phyloP scores from a whole-genome alignment of 2,329 filamentous ascomycete species.

The Dactylellina haptotyla region DNA sequence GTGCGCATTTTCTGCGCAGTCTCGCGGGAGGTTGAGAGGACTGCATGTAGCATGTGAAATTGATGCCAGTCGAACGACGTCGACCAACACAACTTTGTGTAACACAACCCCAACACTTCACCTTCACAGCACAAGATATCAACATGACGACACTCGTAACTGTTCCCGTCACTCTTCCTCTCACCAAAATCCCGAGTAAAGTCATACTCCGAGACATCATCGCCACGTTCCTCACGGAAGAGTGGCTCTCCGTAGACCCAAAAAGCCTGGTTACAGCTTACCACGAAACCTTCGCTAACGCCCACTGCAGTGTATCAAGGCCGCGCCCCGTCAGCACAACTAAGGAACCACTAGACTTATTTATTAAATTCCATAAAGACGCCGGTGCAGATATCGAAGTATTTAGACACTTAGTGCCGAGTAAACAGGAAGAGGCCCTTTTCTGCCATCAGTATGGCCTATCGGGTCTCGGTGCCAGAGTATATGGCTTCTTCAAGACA shows the following conservation, averaged over 20 bases:
- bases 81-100: too few relatives aligned
- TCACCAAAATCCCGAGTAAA: conserved; percentile 47
- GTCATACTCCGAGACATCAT: conserved; percentile 47
- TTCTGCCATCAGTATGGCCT: conserved; percentile 55
- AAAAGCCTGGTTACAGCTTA: conserved; percentile 48
- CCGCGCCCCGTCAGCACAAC: conserved; percentile 30
- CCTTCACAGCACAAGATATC: too few relatives aligned
- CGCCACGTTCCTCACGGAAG: conserved; percentile 49
- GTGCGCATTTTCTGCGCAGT: too few relatives aligned
- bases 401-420: conserved; percentile 54
- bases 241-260: conserved; percentile 55
- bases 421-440: conserved; percentile 55
- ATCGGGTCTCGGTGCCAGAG: conserved; percentile 53
- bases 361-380: conserved; percentile 20
- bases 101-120: too few relatives aligned
- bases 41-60: too few relatives aligned
- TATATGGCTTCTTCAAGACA: conserved; percentile 56
- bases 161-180: conserved; percentile 42
- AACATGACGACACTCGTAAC: conserved; percentile 42
- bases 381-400: conserved; percentile 32
- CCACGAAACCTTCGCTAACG: conserved; percentile 50
- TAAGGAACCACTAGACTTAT: conserved; percentile 45
- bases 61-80: too few relatives aligned
- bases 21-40: too few relatives aligned
- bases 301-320: conserved; percentile 53